Base-by-base conservation (phyloP, 495 filamentous ascomycete genomes). In the Podospora didyma region DNA sequence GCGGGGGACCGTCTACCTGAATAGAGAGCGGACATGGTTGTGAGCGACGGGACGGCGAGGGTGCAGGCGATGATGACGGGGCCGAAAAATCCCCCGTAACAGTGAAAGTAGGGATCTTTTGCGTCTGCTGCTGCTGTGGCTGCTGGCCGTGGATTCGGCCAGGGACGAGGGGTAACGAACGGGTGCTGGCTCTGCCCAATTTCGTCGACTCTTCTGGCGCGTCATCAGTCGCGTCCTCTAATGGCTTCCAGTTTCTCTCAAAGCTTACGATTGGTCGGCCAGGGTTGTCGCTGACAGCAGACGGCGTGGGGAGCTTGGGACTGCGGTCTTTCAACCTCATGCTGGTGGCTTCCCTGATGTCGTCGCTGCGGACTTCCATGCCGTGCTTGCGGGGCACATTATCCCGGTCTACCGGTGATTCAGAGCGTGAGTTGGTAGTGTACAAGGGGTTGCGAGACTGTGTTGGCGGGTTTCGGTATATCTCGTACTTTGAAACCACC, bases 251-350 rank as follows among this genome's bases (percentile, higher is more conserved):
- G 70, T 85, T 77, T 61, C 76, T 78, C 69, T 92, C 83, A 77
- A 96, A 96, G 79, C 92, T 96, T 75, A 96, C 90, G 70, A 96
- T 96, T 50, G 90, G 92, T 63, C 92, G 82, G 51, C 89, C 89
- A 52, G 87, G 84, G 58, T 79, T 86, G 72, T 95, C 85, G 73
- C 89, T 94, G 68, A 96, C 90, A 41, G 89, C 82, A 26, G 88
- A 88, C 62, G 92, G 92, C 64, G 84, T 91, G 4, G 92, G 92
- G 28, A 96, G 73, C 62, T 88, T 93, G 49, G 86, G 73, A 65
- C 92, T 96, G 62, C 91, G 85, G 67, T 96, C 90, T 60, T 82
- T 89, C 54, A 92, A 76, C 67, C 73, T 86, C 80, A 92, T 94
- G 74, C 86, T 92, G n/a, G 92, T 96, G n/a, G 92, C 92, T 51